These are phyloP conservation scores for Wickerhamomyces sp. DNA, from an alignment of 1,139 yeast genomes.

Conservation along the genomic window DNA sequence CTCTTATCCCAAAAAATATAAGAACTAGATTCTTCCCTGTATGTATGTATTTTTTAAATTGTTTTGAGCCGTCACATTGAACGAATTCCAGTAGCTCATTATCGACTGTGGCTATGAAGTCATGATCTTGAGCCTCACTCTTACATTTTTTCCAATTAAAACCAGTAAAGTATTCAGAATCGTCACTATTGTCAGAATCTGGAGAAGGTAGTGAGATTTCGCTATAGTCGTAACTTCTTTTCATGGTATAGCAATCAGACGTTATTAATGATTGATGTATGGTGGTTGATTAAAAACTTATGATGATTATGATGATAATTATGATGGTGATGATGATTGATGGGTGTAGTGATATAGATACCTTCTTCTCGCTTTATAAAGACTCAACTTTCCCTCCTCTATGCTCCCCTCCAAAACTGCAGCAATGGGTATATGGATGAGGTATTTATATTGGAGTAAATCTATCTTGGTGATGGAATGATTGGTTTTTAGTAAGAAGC, in stretches of 20 bases:
- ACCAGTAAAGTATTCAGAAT: background rate
- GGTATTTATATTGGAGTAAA: too few species aligned
- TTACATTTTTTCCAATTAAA: background rate
- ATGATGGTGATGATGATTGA: too few species aligned
- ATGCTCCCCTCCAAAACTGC: too few species aligned
- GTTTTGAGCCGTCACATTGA: background rate
- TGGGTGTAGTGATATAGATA: too few species aligned
- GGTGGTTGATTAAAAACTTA: too few species aligned
- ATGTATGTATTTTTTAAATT: constrained; percentile 1
- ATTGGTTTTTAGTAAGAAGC: too few species aligned
- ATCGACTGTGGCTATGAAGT: constrained; percentile 8
- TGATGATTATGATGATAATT: too few species aligned
- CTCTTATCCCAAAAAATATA: constrained; percentile 22
- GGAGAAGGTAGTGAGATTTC: background rate
- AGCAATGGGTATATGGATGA: too few species aligned
- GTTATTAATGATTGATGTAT: too few species aligned
- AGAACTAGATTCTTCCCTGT: constrained; percentile 12
- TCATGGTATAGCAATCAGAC: background rate
- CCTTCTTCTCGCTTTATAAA: too few species aligned
- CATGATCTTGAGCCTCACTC: constrained; percentile 5
- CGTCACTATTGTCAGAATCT: background rate
- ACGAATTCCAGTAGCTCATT: constrained; percentile 11
- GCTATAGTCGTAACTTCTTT: background rate
- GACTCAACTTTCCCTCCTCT: too few species aligned
- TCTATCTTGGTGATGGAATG: too few species aligned